Evolutionary conservation across 2,329 filamentous ascomycete species (phyloP).

Genomic region (Calycina marina): DNA sequence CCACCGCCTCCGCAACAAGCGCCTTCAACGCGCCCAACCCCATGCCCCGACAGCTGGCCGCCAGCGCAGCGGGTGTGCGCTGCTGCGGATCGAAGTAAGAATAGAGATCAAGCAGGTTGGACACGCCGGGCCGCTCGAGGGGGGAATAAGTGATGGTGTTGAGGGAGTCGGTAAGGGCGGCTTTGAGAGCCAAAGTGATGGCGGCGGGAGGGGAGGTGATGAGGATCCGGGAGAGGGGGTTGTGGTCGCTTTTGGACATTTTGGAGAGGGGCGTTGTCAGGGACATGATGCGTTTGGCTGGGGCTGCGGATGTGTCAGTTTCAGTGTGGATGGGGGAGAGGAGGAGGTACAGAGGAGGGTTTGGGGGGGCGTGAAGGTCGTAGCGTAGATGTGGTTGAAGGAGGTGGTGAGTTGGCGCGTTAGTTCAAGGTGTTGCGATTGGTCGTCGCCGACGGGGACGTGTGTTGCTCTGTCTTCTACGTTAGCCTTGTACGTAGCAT

Average conservation of each 20-base stretch:
- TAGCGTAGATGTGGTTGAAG: constrained; percentile 65
- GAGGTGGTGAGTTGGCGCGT: constrained; percentile 70
- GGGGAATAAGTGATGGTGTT: constrained; percentile 60
- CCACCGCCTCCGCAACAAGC: constrained; percentile 43
- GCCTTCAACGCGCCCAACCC: constrained; percentile 48
- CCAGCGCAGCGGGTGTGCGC: constrained; percentile 28
- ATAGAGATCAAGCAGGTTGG: constrained; percentile 75
- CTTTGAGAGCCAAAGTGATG: constrained; percentile 55
- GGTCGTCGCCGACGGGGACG: constrained; percentile 94
- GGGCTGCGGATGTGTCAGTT: constrained; percentile 21
- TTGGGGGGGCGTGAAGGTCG: constrained; percentile 49
- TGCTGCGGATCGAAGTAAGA: constrained; percentile 43
- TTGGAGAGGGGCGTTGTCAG: constrained; percentile 64
- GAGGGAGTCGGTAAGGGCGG: constrained; percentile 62
- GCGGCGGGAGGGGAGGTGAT: constrained; percentile 55
- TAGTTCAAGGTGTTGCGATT: constrained; percentile 88
- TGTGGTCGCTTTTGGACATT: constrained; percentile 83
- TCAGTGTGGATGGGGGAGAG: neutral
- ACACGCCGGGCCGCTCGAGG: constrained; percentile 57
- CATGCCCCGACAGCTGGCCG: constrained; percentile 25
- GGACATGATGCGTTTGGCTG: constrained; percentile 79
- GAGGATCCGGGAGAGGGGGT: constrained; percentile 62
- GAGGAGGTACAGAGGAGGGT: constrained; percentile 49
- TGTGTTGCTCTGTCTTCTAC: constrained; percentile 60
- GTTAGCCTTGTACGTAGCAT: constrained; percentile 3